Evolutionary conservation across 805 yeast genomes (phyloP).

Genomic region (Komagataella mondaviorum): DNA sequence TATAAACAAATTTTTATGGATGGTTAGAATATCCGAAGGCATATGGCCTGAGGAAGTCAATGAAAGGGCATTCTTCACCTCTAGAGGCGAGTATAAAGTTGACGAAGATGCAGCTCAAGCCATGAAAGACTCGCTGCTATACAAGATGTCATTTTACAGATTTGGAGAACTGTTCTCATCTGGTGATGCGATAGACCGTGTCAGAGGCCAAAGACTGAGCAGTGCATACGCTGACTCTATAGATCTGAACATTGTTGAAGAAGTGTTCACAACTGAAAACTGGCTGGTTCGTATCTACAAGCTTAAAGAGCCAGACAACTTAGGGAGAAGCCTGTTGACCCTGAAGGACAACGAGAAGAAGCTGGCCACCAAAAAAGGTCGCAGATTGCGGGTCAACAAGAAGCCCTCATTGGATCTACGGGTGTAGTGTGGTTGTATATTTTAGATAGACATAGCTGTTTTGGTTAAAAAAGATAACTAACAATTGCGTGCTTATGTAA

Average conservation of each 20-base stretch:
- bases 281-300: constrained; percentile 94
- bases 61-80: constrained; percentile 76
- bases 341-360: constrained; percentile 38
- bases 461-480: neutral
- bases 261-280: constrained; percentile 89
- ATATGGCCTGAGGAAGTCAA: constrained; percentile 98
- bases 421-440: constrained; percentile 4
- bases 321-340: constrained; percentile 66
- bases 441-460: neutral
- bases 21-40: constrained; percentile 97
- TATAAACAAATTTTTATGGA: constrained; percentile 93
- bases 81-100: constrained; percentile 76
- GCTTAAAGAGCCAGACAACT: constrained; percentile 75
- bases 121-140: constrained; percentile 85
- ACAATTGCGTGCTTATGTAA: neutral
- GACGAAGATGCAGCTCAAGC: constrained; percentile 72
- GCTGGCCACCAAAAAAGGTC: constrained; percentile 8
- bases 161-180: constrained; percentile 60
- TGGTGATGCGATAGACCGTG: constrained; percentile 65
- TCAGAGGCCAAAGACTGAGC: constrained; percentile 56
- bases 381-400: constrained; percentile 13
- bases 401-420: constrained; percentile 18
- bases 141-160: constrained; percentile 86
- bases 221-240: constrained; percentile 23
- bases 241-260: constrained; percentile 69